Conservation (phyloP, 208 protist genomes). For the Acanthamoeba sp. region DNA sequence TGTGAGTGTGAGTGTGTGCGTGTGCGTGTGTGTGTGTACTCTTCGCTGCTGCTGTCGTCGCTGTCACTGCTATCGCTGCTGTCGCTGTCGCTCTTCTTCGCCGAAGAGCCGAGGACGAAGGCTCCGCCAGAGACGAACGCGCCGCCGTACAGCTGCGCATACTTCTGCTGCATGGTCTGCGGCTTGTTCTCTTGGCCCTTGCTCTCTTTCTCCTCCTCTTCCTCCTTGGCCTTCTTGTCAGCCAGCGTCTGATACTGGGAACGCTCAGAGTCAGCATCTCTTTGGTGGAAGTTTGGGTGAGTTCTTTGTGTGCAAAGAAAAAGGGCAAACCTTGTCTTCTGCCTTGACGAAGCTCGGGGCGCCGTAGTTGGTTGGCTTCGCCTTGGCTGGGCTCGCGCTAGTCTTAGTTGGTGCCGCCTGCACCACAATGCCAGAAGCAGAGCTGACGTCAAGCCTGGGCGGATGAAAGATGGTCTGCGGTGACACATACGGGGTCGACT, state of each 20-base stretch:
- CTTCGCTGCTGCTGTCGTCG: neutral
- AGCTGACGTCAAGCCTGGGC: too few species aligned
- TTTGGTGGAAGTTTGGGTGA: too few species aligned
- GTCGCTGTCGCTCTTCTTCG: neutral
- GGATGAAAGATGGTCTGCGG: neutral
- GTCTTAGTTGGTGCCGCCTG: neutral
- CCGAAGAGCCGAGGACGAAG: neutral
- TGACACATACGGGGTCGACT: neutral
- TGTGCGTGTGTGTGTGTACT: neutral
- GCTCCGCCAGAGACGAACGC: slow-evolving; percentile 13
- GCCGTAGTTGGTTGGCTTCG: slow-evolving; percentile 2
- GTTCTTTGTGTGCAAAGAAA: too few species aligned
- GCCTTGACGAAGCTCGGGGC: slow-evolving; percentile 39
- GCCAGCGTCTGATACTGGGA: slow-evolving; percentile 44
- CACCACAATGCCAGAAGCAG: too few species aligned
- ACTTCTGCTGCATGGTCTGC: slow-evolving; percentile 4
- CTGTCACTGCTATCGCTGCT: neutral
- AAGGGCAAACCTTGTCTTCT: neutral
- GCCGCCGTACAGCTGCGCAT: neutral
- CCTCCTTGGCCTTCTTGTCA: neutral
- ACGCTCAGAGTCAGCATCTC: too few species aligned
- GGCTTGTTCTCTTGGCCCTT: neutral
- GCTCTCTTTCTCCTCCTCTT: neutral
- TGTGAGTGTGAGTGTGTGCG: neutral
- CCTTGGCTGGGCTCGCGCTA: neutral